phyloP scores from a whole-genome alignment of 2,329 filamentous ascomycete genomes.

The Chrysoporthe deuterocubensis region DNA sequence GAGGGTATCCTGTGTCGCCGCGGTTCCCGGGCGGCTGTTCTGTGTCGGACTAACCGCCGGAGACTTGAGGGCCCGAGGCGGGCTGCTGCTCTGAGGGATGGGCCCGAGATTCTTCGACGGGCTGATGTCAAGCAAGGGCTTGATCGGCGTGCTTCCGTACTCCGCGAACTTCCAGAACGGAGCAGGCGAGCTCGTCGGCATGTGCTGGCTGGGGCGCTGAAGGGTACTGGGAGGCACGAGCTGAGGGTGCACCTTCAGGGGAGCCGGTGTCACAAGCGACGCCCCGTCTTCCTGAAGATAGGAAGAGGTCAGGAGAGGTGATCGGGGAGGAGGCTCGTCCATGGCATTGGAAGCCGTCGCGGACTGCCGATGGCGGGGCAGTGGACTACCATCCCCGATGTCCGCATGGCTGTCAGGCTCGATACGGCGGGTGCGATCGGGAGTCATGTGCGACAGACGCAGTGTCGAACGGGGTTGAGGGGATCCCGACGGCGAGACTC shows the following conservation, averaged over 20 bases:
- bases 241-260: constrained; percentile 72
- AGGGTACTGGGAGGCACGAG: constrained; percentile 80
- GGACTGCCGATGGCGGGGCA: constrained; percentile 61
- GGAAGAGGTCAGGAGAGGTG: constrained; percentile 65
- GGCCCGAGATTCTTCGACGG: constrained; percentile 55
- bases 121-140: constrained; percentile 56
- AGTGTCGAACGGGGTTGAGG: constrained; percentile 57
- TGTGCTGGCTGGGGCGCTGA: constrained; percentile 81
- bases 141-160: constrained; percentile 72
- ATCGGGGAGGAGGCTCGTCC: constrained; percentile 58
- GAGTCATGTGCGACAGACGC: constrained; percentile 59
- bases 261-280: constrained; percentile 73
- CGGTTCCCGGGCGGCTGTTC: constrained; percentile 27
- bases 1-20: constrained; percentile 32
- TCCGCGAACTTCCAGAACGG: constrained; percentile 90
- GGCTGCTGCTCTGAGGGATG: constrained; percentile 61
- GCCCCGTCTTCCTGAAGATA: constrained; percentile 63
- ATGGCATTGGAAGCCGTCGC: constrained; percentile 49
- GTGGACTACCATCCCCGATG: constrained; percentile 63
- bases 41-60: constrained; percentile 57
- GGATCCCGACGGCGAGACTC: constrained; percentile 59
- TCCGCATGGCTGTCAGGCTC: constrained; percentile 42
- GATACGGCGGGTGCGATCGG: constrained; percentile 55
- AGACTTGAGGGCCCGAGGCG: constrained; percentile 55
- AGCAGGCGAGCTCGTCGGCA: constrained; percentile 83